phyloP scores from a whole-genome alignment of 202 grass and related monocot species.

The Eragrostis tef region DNA sequence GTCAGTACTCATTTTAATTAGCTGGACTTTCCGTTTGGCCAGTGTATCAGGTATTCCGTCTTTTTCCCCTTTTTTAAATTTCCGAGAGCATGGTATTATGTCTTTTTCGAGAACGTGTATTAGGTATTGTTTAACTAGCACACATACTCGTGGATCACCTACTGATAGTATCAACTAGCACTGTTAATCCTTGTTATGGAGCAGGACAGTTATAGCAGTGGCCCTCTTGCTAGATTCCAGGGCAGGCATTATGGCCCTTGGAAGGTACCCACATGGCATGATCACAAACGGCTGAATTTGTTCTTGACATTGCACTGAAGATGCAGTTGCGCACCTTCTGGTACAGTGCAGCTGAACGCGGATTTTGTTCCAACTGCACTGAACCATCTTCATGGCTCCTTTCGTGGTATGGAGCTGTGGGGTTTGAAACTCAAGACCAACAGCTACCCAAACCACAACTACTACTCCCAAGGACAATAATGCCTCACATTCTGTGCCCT shows the following conservation, averaged over 20 bases:
- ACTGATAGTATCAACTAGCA: constrained; percentile 3
- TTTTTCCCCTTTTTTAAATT: neutral
- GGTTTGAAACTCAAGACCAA: constrained; percentile 20
- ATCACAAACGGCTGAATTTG: constrained; percentile 13
- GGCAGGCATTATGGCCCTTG: constrained; percentile 22
- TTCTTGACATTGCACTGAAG: constrained; percentile 16
- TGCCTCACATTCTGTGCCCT: constrained; percentile 17
- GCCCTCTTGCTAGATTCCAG: constrained; percentile 25
- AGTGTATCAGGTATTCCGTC: constrained; percentile 28
- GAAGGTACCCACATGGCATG: constrained; percentile 43
- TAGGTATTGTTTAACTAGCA: constrained; percentile 29
- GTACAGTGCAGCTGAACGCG: constrained; percentile 12
- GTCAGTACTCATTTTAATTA: neutral
- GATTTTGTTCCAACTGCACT: neutral
- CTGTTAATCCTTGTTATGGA: constrained; percentile 11
- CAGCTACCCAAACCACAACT: neutral
- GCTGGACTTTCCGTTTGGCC: constrained; percentile 23
- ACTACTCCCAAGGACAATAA: constrained; percentile 42
- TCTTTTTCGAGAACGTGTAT: neutral
- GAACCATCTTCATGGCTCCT: constrained; percentile 11
- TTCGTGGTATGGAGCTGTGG: constrained; percentile 11
- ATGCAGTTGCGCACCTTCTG: constrained; percentile 13
- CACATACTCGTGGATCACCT: constrained; percentile 14
- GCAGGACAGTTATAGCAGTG: constrained; percentile 22
- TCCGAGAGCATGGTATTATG: neutral